Evolutionary conservation across 1,284 basidiomycete species (phyloP).

Genomic region (Apiotrichum laibachii): DNA sequence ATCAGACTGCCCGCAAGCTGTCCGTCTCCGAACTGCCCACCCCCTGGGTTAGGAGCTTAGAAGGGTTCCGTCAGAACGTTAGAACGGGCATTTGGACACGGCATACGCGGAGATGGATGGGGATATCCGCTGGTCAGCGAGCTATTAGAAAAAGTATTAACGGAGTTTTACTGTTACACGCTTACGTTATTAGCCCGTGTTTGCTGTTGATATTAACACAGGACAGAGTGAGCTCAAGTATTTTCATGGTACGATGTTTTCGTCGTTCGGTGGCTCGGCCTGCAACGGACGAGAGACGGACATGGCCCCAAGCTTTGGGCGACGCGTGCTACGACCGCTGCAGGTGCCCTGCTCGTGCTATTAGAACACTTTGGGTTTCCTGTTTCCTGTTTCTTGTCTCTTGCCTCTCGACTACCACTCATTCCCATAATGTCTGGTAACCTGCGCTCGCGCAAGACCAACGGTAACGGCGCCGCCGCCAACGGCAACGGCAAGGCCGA

Average conservation of each 20-base stretch:
- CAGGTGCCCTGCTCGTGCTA: background rate
- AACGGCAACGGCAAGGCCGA: conserved; percentile 12
- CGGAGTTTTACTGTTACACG: background rate
- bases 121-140: too few relatives aligned
- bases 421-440: conserved; percentile 15
- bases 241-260: conserved; percentile 1
- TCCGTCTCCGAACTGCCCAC: too few relatives aligned
- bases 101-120: too few relatives aligned
- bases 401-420: background rate
- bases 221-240: too few relatives aligned
- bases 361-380: background rate
- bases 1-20: too few relatives aligned
- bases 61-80: too few relatives aligned
- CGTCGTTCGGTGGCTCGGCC: too few relatives aligned
- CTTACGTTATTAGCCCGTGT: background rate
- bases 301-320: too few relatives aligned
- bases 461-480: conserved; percentile 1
- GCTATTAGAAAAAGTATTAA: background rate
- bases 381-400: background rate
- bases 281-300: too few relatives aligned
- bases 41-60: too few relatives aligned
- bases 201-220: background rate
- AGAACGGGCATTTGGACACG: too few relatives aligned
- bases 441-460: conserved; percentile 30
- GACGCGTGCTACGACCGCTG: background rate